Conservation (phyloP, 1,284 basidiomycete species). For the Cutaneotrichosporon daszewskae region DNA sequence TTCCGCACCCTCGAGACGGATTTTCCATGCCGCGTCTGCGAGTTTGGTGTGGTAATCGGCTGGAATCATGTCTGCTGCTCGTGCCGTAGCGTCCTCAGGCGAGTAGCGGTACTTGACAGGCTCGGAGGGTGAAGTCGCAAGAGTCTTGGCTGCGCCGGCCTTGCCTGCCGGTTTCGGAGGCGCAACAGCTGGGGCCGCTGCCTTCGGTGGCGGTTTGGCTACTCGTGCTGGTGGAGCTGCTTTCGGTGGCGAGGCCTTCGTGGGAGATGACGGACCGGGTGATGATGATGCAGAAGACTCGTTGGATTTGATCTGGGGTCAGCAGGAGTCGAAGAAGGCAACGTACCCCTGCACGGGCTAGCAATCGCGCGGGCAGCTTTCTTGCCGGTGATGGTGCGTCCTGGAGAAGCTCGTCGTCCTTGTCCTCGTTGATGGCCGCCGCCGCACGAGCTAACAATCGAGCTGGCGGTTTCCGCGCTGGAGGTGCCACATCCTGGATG, state of each 20-base stretch:
- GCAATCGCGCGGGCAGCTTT: slow-evolving; percentile 1
- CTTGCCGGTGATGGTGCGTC: neutral
- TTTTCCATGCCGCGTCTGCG: slow-evolving; percentile 88
- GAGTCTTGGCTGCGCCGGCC: slow-evolving; percentile 52
- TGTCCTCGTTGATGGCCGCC: neutral
- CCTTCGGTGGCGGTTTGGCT: slow-evolving; percentile 8
- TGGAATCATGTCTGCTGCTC: slow-evolving; percentile 72
- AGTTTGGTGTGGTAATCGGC: slow-evolving; percentile 65
- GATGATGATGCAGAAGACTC: neutral
- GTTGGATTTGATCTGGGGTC: too few species aligned
- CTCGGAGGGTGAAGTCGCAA: slow-evolving; percentile 57
- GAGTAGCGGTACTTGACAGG: slow-evolving; percentile 86
- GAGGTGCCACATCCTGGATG: too few species aligned
- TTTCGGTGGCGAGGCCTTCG: slow-evolving; percentile 8
- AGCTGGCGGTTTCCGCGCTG: slow-evolving; percentile 1
- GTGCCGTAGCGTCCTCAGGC: slow-evolving; percentile 83
- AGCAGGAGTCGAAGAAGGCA: too few species aligned
- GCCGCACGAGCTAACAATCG: neutral
- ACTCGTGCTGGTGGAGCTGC: slow-evolving; percentile 21
- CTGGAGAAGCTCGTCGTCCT: neutral
- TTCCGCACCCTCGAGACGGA: slow-evolving; percentile 76
- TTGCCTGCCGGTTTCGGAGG: slow-evolving; percentile 39
- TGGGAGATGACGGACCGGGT: neutral
- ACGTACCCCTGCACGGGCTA: neutral
- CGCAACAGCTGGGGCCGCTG: slow-evolving; percentile 30